Percentiles rank a stretch among this genome's conserved stretches.
phyloP scores from a whole-genome alignment of 2,329 filamentous ascomycete genomes.

The Monilinia aucupariae region DNA sequence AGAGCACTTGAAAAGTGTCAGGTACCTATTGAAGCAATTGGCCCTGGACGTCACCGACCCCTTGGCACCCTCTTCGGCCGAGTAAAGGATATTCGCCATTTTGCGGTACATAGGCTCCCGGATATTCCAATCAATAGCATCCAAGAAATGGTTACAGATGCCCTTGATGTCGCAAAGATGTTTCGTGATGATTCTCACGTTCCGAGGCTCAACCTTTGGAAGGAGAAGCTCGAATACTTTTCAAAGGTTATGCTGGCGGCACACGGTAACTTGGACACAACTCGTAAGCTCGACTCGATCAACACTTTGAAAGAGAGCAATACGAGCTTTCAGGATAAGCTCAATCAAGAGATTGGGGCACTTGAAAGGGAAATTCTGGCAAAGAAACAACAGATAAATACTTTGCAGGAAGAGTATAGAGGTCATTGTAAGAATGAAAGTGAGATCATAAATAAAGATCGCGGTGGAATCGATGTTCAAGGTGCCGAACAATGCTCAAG shows the following conservation, averaged over 20 bases:
- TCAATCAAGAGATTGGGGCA: not conserved
- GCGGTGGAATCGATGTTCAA: not conserved
- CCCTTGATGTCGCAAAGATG: constrained; percentile 11
- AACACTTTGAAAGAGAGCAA: not conserved
- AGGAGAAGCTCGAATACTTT: not conserved
- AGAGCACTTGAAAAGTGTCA: constrained; percentile 11
- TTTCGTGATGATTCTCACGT: constrained; percentile 12
- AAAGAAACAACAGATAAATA: not conserved
- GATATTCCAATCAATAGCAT: constrained; percentile 15
- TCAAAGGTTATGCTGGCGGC: not conserved
- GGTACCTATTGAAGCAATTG: constrained; percentile 19
- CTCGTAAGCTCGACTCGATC: not conserved
- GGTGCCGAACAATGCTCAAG: not conserved
- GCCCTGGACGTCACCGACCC: not conserved
- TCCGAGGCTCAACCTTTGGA: not conserved
- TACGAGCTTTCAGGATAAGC: not conserved
- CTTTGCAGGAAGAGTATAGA: not conserved
- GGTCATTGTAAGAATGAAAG: not conserved
- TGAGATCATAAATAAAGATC: not conserved
- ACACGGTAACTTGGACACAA: not conserved
- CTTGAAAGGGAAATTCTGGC: not conserved
- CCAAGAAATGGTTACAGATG: constrained; percentile 16
- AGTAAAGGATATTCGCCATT: constrained; percentile 18
- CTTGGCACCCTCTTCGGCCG: constrained; percentile 11
- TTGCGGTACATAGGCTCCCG: constrained; percentile 20